phyloP scores from a whole-genome alignment of 768 basidiomycete genomes.

The Calocybe cyanea region DNA sequence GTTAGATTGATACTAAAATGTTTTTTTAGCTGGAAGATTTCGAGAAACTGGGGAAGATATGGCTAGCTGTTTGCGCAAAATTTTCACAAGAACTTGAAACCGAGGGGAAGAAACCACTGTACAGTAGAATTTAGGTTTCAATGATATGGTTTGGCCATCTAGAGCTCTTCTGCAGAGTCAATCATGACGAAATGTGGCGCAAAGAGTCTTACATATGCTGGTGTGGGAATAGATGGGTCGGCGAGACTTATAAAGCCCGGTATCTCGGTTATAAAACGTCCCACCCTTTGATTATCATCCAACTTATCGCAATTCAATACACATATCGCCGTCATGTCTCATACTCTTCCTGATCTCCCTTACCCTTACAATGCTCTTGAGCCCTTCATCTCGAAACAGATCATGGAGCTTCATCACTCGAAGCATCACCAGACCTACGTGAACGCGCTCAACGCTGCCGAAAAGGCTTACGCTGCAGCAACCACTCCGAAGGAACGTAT shows the following conservation, averaged over 20 bases:
- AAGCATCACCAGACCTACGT: constrained; percentile 98
- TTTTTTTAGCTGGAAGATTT: constrained; percentile 35
- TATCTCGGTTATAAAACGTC: not conserved
- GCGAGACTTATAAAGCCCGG: constrained; percentile 8
- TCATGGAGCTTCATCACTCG: constrained; percentile 92
- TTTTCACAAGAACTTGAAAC: constrained; percentile 22
- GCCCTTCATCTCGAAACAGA: constrained; percentile 88
- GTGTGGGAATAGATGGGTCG: constrained; percentile 13
- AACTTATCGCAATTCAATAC: not conserved
- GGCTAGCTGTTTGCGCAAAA: constrained; percentile 32
- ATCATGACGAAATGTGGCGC: constrained; percentile 15
- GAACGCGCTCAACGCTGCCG: constrained; percentile 87
- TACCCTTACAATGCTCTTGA: constrained; percentile 88
- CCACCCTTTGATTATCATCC: not conserved
- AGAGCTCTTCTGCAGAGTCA: not conserved
- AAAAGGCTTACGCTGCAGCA: constrained; percentile 67
- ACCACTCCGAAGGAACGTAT: constrained; percentile 75
- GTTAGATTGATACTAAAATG: not conserved
- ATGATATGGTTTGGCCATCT: not conserved
- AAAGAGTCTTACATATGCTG: constrained; percentile 10
- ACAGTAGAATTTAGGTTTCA: no score
- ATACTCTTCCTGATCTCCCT: constrained; percentile 60
- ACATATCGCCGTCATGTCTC: constrained; percentile 17
- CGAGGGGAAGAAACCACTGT: no score
- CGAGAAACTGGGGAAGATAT: constrained; percentile 34